A percentile compares a stretch with the other conserved stretches of the same genome.
phyloP scores from a whole-genome alignment of 345 rosid species.

The Pseudoturritis turrita region DNA sequence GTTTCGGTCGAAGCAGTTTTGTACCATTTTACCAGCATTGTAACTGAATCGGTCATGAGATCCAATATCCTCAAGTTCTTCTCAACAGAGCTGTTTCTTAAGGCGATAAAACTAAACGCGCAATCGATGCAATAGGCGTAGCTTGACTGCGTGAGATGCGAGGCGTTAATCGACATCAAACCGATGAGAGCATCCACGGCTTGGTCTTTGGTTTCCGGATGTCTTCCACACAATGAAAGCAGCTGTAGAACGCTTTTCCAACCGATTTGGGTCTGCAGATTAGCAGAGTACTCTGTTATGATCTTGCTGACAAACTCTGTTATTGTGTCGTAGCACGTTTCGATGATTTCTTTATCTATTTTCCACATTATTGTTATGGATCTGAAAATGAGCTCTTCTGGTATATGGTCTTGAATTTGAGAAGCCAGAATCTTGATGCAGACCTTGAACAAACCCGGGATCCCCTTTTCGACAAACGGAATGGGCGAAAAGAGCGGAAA shows the following conservation, averaged over 20 bases:
- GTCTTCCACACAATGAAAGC: constrained; percentile 64
- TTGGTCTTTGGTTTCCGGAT: constrained; percentile 63
- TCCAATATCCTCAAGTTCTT: constrained; percentile 69
- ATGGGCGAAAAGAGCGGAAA: constrained; percentile 77
- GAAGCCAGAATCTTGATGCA: constrained; percentile 57
- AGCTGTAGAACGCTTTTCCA: constrained; percentile 82
- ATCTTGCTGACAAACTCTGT: constrained; percentile 57
- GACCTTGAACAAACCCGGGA: constrained; percentile 56
- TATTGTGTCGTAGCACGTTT: constrained; percentile 56
- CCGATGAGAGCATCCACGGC: constrained; percentile 66
- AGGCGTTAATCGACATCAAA: constrained; percentile 46
- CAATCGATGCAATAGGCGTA: constrained; percentile 75
- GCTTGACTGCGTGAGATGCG: constrained; percentile 44
- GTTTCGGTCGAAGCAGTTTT: constrained; percentile 40
- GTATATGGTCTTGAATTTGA: constrained; percentile 37
- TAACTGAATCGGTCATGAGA: constrained; percentile 61
- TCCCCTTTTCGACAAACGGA: constrained; percentile 78
- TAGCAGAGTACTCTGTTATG: constrained; percentile 50
- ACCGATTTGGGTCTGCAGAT: constrained; percentile 63
- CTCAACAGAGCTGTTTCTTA: constrained; percentile 58
- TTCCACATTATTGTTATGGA: constrained; percentile 86
- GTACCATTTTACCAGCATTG: constrained; percentile 53
- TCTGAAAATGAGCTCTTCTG: constrained; percentile 73
- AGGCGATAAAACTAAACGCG: constrained; percentile 71
- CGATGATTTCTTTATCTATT: constrained; percentile 80